Evolutionary conservation across 2,329 filamentous ascomycete genomes (phyloP), one percentile per base, ranked within the genome.

Genomic region (Penicillium brasilianum): DNA sequence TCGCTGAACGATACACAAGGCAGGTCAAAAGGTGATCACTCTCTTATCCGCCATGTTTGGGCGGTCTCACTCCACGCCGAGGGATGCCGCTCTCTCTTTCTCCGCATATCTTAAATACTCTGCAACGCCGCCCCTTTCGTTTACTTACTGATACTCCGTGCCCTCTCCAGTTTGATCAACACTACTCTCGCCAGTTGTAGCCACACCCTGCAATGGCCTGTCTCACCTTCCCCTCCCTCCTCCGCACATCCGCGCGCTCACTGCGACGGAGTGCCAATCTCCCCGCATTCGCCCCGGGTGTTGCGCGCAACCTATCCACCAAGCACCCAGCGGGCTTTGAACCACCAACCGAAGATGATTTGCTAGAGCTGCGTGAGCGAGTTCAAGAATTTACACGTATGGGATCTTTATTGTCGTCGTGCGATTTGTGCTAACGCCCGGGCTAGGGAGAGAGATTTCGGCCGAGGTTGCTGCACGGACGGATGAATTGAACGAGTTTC

Each of bases 401-500:
- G 68, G 4, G 9, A 2, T 7, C 14, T 5, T 14, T 10, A 16
- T 6, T 4, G n/a, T 25, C 7, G 18, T 36, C 18, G 16, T 25
- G 32, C 13, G 16, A n/a, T 18, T 3, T 5, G 4, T 51, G 52
- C 39, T 68, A 25, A 63, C 54, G 6, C 39, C 20, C 36, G 41
- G 59, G 25, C 16, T 54, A 83, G 88, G 91, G 62, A 88, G 94
- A 71, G 93, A 97, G 77, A 93, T 98, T 59, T 81, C 92, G 20
- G 90, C 92, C 75, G 89, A 93, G 66, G 81, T 97, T 14, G 95
- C 94, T 0, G 85, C 91, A 11, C 82, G 82, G 58, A 96, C 93
- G n/a, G 94, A 99, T 80, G 86, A 86, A 73, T 84, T 84, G 73
- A 98, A 98, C 84, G 88, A 87, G 52, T 99, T 99, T 77, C 95